These are phyloP conservation scores for Hymenoscyphus fructigenus DNA, from an alignment of 2,329 filamentous ascomycete genomes.

Conservation along the genomic window DNA sequence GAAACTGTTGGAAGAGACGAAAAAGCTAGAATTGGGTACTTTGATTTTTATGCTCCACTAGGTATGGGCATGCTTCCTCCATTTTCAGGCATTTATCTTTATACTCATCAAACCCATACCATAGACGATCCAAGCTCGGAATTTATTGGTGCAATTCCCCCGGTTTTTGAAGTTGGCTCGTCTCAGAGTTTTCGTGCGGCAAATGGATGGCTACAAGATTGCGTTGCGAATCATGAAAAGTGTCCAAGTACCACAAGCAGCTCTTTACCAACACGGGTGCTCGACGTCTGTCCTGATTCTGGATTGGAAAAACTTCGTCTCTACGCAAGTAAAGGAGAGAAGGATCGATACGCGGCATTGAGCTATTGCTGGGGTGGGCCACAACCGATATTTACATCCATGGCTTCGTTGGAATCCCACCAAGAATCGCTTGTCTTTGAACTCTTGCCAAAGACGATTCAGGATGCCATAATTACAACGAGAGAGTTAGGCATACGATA, in stretches of 20 bases:
- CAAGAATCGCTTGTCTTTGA: neutral
- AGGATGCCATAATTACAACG: neutral
- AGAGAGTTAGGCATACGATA: slow-evolving; percentile 1
- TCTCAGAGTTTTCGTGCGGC: neutral
- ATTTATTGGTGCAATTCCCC: neutral
- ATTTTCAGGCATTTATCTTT: neutral
- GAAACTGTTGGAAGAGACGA: neutral
- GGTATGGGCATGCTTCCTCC: neutral
- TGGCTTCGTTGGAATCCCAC: neutral
- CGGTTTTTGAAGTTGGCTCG: neutral
- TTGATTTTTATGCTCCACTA: neutral
- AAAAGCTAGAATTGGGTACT: neutral
- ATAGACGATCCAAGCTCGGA: neutral
- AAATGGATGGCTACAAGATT: neutral
- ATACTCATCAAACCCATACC: neutral
- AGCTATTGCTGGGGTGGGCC: slow-evolving; percentile 6
- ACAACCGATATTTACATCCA: neutral
- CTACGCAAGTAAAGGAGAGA: neutral
- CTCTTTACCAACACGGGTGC: neutral
- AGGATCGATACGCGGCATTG: neutral
- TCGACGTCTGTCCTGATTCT: neutral
- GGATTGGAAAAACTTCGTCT: neutral
- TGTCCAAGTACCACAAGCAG: neutral
- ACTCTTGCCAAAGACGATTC: neutral
- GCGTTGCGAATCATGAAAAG: neutral